Evolutionary conservation across 495 filamentous ascomycete genomes (phyloP).

Genomic region (Cercophora samala): DNA sequence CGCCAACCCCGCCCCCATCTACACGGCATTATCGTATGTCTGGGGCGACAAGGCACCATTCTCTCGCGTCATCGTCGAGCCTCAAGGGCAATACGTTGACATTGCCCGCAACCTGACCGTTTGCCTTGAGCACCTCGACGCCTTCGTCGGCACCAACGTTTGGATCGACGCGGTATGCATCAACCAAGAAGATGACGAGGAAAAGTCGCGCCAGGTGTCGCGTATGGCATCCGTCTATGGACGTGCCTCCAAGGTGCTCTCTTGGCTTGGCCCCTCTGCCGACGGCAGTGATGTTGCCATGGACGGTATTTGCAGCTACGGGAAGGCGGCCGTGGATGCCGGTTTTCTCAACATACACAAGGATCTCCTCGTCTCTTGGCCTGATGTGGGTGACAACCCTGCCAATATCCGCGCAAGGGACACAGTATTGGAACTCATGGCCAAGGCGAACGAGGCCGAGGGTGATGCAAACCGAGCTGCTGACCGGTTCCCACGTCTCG

Average conservation of each 20-base stretch:
- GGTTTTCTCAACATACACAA: background rate
- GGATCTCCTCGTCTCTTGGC: conserved; percentile 4
- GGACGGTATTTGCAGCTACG: background rate
- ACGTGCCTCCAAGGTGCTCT: background rate
- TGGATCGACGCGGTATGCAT: background rate
- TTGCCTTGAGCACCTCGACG: background rate
- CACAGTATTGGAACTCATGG: background rate
- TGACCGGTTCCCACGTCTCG: conserved; percentile 11
- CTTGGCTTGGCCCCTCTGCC: background rate
- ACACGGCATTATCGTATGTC: conserved; percentile 10
- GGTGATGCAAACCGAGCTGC: background rate
- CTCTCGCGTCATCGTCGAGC: background rate
- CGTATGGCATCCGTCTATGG: background rate
- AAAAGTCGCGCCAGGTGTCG: background rate
- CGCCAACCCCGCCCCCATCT: background rate
- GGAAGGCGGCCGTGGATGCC: conserved; percentile 4
- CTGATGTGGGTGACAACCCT: conserved; percentile 12
- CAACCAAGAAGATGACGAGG: background rate
- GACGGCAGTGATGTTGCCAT: background rate
- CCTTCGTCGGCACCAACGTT: background rate
- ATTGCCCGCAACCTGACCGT: background rate
- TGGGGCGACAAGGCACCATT: conserved; percentile 7
- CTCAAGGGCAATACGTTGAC: background rate
- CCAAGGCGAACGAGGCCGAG: background rate
- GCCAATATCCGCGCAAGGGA: background rate